Percentiles rank a stretch among this genome's conserved stretches.
These are phyloP conservation scores for Lophium mytilinum DNA, from an alignment of 495 filamentous ascomycete species.

Conservation along the genomic window DNA sequence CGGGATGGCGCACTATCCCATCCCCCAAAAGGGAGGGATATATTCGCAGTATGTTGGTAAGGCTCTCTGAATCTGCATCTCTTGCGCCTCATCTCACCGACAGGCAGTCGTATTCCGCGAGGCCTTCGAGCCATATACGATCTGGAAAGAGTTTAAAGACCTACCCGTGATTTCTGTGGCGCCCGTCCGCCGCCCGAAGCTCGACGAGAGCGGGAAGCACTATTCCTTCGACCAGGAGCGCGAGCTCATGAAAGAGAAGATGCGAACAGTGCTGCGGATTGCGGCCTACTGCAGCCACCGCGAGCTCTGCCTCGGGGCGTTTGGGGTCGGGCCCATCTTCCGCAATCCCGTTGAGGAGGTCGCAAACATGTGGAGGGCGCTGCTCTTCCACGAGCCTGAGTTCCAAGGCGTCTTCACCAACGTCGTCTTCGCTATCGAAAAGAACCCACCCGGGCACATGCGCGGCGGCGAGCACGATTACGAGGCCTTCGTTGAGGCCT, in stretches of 20 bases:
- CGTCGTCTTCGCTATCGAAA: slow-evolving; percentile 63
- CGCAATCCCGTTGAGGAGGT: slow-evolving; percentile 61
- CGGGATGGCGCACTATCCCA: slow-evolving; percentile 50
- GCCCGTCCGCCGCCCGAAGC: slow-evolving; percentile 61
- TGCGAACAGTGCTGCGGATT: slow-evolving; percentile 60
- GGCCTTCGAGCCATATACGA: slow-evolving; percentile 41
- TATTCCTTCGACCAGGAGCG: slow-evolving; percentile 63
- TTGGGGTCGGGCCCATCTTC: slow-evolving; percentile 61
- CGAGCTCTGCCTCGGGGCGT: slow-evolving; percentile 59
- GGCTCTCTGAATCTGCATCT: slow-evolving; percentile 22
- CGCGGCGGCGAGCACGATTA: slow-evolving; percentile 31
- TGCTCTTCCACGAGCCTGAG: slow-evolving; percentile 56
- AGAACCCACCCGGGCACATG: slow-evolving; percentile 12
- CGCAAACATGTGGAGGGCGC: slow-evolving; percentile 59
- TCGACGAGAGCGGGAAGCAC: slow-evolving; percentile 53
- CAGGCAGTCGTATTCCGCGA: slow-evolving; percentile 45
- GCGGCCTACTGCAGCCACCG: slow-evolving; percentile 50
- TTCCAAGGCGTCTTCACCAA: slow-evolving; percentile 59
- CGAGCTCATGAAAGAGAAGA: slow-evolving; percentile 62
- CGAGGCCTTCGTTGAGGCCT: slow-evolving; percentile 36
- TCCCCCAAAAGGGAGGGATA: slow-evolving; percentile 57
- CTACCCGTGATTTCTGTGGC: slow-evolving; percentile 65
- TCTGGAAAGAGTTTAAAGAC: slow-evolving; percentile 38
- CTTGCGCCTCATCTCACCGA: not conserved
- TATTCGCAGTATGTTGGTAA: slow-evolving; percentile 57